Evolutionary conservation across 176 grass and related monocot species (phyloP), one percentile per base, ranked within the genome.

Genomic region (Ampelocalamus luodianensis): DNA sequence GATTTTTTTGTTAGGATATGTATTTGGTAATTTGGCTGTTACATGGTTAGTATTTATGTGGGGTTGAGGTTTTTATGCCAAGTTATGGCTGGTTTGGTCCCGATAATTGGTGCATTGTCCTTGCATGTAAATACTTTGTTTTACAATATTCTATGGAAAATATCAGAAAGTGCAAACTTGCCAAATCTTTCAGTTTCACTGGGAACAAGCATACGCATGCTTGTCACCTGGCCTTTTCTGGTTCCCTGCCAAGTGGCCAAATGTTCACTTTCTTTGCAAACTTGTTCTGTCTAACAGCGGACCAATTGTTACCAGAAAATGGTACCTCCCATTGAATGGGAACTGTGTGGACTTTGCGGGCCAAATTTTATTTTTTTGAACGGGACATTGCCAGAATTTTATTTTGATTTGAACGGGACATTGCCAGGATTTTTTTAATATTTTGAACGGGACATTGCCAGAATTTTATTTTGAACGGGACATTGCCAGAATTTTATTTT

Each of bases 61-160:
- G 70, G 29, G 14, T 54, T 74, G 49, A 49, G 8, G 9, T 83
- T 67, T 68, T 9, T 76, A 26, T 79, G 43, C 40, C 12, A 77
- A 71, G 72, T 71, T 58, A 72, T 88, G 53, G 12, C 51, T 62
- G 32, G 1, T 62, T 60, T 40, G 55, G 20, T 75, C 13, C 29
- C 11, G 36, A 20, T 76, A 71, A 43, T 71, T 38, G 7, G 10
- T 60, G 34, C 55, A 78, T 71, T 22, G 14, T 23, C n/a, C 49
- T 68, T 68, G 22, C 32, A 69, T 54, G n/a, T 38, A 16, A 77
- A 37, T 44, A 82, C 15, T 65, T 74, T 13, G 36, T 68, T 76
- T 64, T 63, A 38, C 8, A 72, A 37, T 72, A 65, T 88, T 23
- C 46, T 84, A 72, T 45, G 46, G 71, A 72, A 44, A 65, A 43